Conservation (phyloP, 768 basidiomycete species). For the Mycena crocata region DNA sequence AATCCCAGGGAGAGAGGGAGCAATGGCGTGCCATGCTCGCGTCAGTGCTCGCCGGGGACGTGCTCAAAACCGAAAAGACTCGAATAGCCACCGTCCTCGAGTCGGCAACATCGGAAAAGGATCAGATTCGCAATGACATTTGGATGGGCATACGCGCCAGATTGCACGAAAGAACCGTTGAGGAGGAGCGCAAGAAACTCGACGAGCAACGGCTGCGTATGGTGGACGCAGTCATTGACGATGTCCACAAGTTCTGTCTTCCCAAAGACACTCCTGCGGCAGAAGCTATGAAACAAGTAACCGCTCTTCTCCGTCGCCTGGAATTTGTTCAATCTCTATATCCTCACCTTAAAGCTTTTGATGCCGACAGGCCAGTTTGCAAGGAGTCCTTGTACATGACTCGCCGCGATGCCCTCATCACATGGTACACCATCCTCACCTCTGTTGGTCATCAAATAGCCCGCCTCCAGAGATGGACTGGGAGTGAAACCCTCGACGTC, state of each 20-base stretch:
- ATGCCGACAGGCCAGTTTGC: slow-evolving; percentile 80
- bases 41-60: slow-evolving; percentile 93
- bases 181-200: slow-evolving; percentile 83
- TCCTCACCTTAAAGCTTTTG: slow-evolving; percentile 84
- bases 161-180: slow-evolving; percentile 80
- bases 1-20: slow-evolving; percentile 80
- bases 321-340: slow-evolving; percentile 90
- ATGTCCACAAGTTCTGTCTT: slow-evolving; percentile 83
- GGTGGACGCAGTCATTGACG: slow-evolving; percentile 87
- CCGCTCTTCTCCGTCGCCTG: slow-evolving; percentile 75
- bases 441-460: slow-evolving; percentile 86
- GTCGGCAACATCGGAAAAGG: slow-evolving; percentile 75
- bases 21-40: slow-evolving; percentile 97
- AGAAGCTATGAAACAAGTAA: slow-evolving; percentile 71
- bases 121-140: slow-evolving; percentile 73
- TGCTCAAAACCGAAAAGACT: slow-evolving; percentile 94
- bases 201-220: slow-evolving; percentile 86
- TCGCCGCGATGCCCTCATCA: slow-evolving; percentile 90
- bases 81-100: slow-evolving; percentile 87
- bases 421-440: slow-evolving; percentile 90
- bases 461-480: slow-evolving; percentile 92
- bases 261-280: slow-evolving; percentile 47
- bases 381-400: slow-evolving; percentile 74
- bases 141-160: slow-evolving; percentile 95
- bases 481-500: slow-evolving; percentile 90